phyloP scores from a whole-genome alignment of 192 early-diverging fungal genomes.

The Chytriomyces confervae region DNA sequence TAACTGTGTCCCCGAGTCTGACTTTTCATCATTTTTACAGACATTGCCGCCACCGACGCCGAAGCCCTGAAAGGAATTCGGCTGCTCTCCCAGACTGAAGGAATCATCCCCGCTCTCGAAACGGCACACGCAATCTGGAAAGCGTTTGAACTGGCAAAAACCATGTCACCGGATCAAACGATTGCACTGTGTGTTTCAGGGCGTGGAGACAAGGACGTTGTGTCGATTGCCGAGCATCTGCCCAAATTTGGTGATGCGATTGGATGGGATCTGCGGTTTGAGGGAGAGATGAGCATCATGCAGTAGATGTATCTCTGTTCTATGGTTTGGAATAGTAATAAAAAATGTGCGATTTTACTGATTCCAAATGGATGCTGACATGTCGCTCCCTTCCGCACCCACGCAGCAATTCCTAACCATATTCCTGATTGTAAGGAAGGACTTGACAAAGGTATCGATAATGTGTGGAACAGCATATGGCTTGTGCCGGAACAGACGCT shows the following conservation, averaged over 20 bases:
- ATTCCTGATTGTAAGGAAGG: constrained; percentile 24
- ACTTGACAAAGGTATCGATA: constrained; percentile 24
- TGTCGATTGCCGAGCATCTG: constrained; percentile 87
- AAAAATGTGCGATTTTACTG: background rate
- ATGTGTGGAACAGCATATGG: too few relatives aligned
- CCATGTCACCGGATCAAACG: constrained; percentile 74
- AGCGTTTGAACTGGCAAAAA: constrained; percentile 78
- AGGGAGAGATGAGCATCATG: constrained; percentile 19
- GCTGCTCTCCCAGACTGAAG: constrained; percentile 55
- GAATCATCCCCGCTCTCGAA: constrained; percentile 97
- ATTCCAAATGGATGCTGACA: background rate
- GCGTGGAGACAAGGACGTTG: constrained; percentile 97
- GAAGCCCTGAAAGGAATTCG: constrained; percentile 85
- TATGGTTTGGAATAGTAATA: background rate
- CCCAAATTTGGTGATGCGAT: constrained; percentile 91
- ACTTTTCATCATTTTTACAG: background rate
- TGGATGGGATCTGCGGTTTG: constrained; percentile 72
- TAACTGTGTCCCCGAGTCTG: background rate
- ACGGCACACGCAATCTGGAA: constrained; percentile 90
- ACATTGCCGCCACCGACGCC: constrained; percentile 74
- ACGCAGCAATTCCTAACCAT: constrained; percentile 10
- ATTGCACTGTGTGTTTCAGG: constrained; percentile 91
- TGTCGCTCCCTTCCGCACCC: background rate
- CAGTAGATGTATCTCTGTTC: background rate
- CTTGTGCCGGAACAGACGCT: too few relatives aligned